These are phyloP conservation scores for Zygosaccharomyces rouxii DNA, from an alignment of 805 yeast species.

Conservation along the genomic window DNA sequence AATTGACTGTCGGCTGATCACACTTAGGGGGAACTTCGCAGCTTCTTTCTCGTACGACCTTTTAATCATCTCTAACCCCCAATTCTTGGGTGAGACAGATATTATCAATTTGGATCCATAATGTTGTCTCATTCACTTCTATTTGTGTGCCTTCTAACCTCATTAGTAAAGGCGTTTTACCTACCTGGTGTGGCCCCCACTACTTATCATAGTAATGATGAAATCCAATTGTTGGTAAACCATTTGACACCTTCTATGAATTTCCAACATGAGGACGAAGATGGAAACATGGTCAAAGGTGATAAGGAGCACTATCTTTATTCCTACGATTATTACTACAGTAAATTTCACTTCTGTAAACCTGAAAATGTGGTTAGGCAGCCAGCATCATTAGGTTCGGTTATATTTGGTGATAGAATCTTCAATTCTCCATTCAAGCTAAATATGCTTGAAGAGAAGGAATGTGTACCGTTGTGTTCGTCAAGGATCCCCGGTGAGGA, in stretches of 20 bases:
- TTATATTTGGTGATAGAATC: conserved; percentile 92
- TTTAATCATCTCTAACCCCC: background rate
- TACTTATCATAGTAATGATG: conserved; percentile 68
- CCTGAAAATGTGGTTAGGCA: conserved; percentile 59
- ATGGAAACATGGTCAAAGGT: conserved; percentile 38
- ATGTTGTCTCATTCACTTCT: conserved; percentile 4
- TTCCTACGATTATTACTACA: conserved; percentile 79
- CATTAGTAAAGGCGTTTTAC: conserved; percentile 56
- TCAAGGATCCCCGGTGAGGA: conserved; percentile 57
- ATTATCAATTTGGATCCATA: background rate
- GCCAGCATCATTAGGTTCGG: conserved; percentile 86
- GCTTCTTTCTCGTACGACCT: background rate
- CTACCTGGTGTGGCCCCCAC: conserved; percentile 97
- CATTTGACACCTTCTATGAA: conserved; percentile 77
- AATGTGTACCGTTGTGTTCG: conserved; percentile 67
- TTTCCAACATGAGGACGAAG: conserved; percentile 39
- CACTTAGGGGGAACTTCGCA: background rate
- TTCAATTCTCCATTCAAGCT: conserved; percentile 86
- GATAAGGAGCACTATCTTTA: conserved; percentile 53
- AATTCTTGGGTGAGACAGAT: conserved; percentile 2
- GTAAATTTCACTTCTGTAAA: conserved; percentile 75
- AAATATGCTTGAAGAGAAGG: conserved; percentile 66
- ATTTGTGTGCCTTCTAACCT: conserved; percentile 7
- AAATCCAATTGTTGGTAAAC: conserved; percentile 76
- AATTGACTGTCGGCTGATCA: background rate